Base-by-base conservation (phyloP, 2,329 filamentous ascomycete species). In the Lasiodiplodia theobromae region DNA sequence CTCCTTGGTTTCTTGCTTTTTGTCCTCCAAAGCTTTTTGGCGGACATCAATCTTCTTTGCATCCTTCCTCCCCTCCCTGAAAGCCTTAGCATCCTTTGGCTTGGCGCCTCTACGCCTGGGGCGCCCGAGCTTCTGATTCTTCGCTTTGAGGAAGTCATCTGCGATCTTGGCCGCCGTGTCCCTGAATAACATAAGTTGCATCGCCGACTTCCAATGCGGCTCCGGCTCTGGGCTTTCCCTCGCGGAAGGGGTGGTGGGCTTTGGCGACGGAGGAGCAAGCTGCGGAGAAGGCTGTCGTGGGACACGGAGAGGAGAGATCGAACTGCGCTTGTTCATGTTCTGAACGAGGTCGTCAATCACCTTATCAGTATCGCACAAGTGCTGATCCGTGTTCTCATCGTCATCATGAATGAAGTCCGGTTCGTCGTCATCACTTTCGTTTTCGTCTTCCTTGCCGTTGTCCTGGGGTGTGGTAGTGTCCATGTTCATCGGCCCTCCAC, bases 41-140 rank as follows among this genome's bases (percentile, higher is more conserved):
- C 21, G 62, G 11, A 66, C 49, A 37, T 66, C 37, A 14, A 66
- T 66, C 34, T 66, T 54, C 4, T 23, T 21, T 2, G 31, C 49
- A 7, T 66, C 62, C 16, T 12, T 66, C 18, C 14, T 7, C 0
- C 62, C 62, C 12, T 66, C 31, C 0, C 4, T 7, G 18, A 21
- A 66, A 2, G 63, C 49, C 21, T 44, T 66, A 28, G 2, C 4
- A 21, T 66, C 63, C 16, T 56, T 66, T 10, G 62, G 18, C 10
- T 21, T 25, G 31, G 62, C 62, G n/a, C 37, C 47, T 18, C 10
- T 5, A 12, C 49, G 44, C 6, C 31, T 10, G 3, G 25, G 25
- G 25, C 1, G 0, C 25, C 4, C 4, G 25, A 53, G 14, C 51
- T 66, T 66, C 4, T 21, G 2, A 6, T 16, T 23, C 7, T 34